Base-by-base conservation (phyloP, 306 rosid genomes). In the Alnus rubra region DNA sequence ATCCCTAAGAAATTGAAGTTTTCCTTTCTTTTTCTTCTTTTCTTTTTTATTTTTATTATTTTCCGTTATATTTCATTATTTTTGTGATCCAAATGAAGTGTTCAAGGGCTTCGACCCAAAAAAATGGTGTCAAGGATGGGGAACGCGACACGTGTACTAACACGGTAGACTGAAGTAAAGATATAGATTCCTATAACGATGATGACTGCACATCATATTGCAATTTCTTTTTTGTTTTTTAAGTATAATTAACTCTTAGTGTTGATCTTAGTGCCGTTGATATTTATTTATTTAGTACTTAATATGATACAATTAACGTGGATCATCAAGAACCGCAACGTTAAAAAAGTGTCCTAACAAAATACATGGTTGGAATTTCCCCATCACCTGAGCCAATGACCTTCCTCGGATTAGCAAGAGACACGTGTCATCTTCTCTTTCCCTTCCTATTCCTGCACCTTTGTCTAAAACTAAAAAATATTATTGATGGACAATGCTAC, bases 361-460 rank as follows among this genome's bases (percentile, higher is more conserved):
- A 76, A 76, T 60, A 33, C 73, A 62, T 73, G 78, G 62, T 50
- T 64, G 56, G 4, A 37, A 67, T 59, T 70, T 76, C 35, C 80
- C 80, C 28, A 14, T 52, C 47, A 8, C 1, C 31, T 10, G 6
- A 71, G 68, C 69, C 73, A 64, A 12, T 28, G 71, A 75, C 81
- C 62, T 70, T 80, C 75, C 35, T 69, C 48, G 53, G 37, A n/a
- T 35, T 64, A 16, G 16, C 31, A 28, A 3, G 49, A 0, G 53
- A 56, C 79, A 74, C 2, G 81, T 77, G 86, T 76, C 79, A 72
- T 71, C 1, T n/a, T 58, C 0, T 54, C n/a, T 9, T 7, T 49
- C 14, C 73, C 33, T n/a, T 47, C 37, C 50, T 44, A 37, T 62
- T 53, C 3, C 60, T 4, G 9, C 6, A 3, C 19, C 52, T 59